Conservation (phyloP, 345 rosid genomes). For the Excoecaria agallocha region DNA sequence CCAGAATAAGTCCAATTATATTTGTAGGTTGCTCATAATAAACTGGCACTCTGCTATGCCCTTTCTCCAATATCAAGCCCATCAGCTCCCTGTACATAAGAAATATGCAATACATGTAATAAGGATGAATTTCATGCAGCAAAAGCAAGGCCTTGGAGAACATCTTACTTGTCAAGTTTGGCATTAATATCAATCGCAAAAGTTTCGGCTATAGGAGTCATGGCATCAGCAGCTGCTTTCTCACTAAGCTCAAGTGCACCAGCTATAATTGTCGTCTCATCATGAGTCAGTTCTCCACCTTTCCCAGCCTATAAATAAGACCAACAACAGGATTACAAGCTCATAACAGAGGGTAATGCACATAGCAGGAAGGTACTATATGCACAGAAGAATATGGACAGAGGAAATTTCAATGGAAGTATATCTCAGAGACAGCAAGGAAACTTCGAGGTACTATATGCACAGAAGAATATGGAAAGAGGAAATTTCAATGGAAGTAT, state of each 20-base stretch:
- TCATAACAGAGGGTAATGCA: neutral
- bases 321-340: neutral
- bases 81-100: slow-evolving; percentile 54
- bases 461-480: neutral
- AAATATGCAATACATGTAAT: slow-evolving; percentile 19
- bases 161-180: slow-evolving; percentile 68
- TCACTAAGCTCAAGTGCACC: slow-evolving; percentile 94
- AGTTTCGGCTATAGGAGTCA: slow-evolving; percentile 80
- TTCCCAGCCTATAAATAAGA: slow-evolving; percentile 78
- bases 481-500: neutral
- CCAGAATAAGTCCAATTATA: slow-evolving; percentile 90
- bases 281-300: slow-evolving; percentile 97
- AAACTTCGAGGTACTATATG: neutral
- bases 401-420: neutral
- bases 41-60: slow-evolving; percentile 98
- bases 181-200: slow-evolving; percentile 83
- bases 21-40: slow-evolving; percentile 85
- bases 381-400: neutral
- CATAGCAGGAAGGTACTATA: too few species aligned
- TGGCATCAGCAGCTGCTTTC: slow-evolving; percentile 84
- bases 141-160: slow-evolving; percentile 13
- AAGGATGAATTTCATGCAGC: slow-evolving; percentile 15
- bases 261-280: slow-evolving; percentile 95
- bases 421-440: neutral
- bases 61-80: slow-evolving; percentile 84